Percentiles rank a stretch among this genome's conserved stretches.
Conservation (phyloP, 352 stramenopile genomes). For the Pythium scleroteichum region DNA sequence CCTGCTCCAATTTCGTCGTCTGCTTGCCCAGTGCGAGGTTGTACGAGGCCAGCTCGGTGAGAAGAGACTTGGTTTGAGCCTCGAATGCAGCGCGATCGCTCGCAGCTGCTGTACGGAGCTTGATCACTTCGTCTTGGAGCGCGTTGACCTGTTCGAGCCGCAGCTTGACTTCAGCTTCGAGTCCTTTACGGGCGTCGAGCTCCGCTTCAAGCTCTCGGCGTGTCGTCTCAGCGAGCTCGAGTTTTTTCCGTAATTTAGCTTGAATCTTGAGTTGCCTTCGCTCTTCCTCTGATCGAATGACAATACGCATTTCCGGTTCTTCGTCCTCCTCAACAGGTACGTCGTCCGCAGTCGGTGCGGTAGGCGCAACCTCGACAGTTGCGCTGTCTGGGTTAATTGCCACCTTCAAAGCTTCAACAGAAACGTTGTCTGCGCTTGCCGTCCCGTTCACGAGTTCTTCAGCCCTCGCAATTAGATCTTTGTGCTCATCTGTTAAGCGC, state of each 20-base stretch:
- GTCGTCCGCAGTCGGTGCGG: not conserved
- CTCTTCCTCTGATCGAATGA: slow-evolving; percentile 8
- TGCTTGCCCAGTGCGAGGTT: not conserved
- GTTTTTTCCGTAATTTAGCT: not conserved
- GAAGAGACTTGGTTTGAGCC: not conserved
- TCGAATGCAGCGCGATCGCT: slow-evolving; percentile 10
- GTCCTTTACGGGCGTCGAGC: not conserved
- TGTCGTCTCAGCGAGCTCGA: not conserved
- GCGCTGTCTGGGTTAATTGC: not conserved
- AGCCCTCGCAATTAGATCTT: not conserved
- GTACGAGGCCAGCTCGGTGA: slow-evolving; percentile 5
- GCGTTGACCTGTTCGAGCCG: slow-evolving; percentile 10
- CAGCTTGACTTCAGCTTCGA: not conserved
- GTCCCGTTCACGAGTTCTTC: not conserved
- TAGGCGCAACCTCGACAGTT: not conserved
- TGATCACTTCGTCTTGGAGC: slow-evolving; percentile 15
- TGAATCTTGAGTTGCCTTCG: not conserved
- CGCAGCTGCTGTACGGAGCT: not conserved
- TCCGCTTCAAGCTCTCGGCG: slow-evolving; percentile 1
- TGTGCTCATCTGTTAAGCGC: not conserved
- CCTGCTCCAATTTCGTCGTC: slow-evolving; percentile 3
- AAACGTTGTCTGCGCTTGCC: not conserved
- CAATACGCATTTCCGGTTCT: slow-evolving; percentile 4
- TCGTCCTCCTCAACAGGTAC: not conserved
- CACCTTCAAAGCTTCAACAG: not conserved